Evolutionary conservation across 2,329 filamentous ascomycete species (phyloP), one percentile per base, ranked within the genome.

Genomic region (Harringtonia aguacate): DNA sequence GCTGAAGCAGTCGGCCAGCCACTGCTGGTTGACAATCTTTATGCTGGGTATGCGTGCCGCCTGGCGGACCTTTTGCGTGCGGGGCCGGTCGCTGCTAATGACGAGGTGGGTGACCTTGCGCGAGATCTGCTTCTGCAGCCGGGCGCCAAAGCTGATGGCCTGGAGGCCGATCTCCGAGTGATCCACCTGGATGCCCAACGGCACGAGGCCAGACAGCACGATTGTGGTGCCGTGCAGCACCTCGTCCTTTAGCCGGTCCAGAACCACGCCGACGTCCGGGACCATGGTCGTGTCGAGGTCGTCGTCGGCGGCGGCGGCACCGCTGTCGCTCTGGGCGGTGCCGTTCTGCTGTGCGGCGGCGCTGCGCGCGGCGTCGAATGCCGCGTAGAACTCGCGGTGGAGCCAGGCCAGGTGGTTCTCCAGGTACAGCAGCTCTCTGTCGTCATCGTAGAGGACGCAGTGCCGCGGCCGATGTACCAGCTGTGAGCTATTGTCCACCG

Each of bases 11-110:
- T 89, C 84, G 28, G 81, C 73, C 27, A 98, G 77, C 92, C 92
- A 98, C 55, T 86, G 79, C 43, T 88, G 84, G 53, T 83, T 88
- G 39, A 98, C 92, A 46, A 98, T 94, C 59, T 88, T 89, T 61
- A 97, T 85, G 41, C 79, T 77, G 0, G 83, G 71, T 44, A 87
- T 84, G 50, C 81, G 79, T 14, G 85, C 81, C 0, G 92, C 92
- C 61, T 89, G 83, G 39, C 86, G 82, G 36, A 97, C 87, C 64
- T 98, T 98, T 43, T 86, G 83, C 0, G 92, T 97, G 20, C 89
- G 80, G 28, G 84, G 84, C 21, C 83, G 72, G 15, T 76, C 71
- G 17, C 77, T 78, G 41, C 77, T 81, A 9, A 84, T 80, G 3
- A 89, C 82, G 6, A 89, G 72, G 59, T 89, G 85, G 0, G 84